Conservation (phyloP, 441 rosid genomes). For the Gossypium davidsonii region DNA sequence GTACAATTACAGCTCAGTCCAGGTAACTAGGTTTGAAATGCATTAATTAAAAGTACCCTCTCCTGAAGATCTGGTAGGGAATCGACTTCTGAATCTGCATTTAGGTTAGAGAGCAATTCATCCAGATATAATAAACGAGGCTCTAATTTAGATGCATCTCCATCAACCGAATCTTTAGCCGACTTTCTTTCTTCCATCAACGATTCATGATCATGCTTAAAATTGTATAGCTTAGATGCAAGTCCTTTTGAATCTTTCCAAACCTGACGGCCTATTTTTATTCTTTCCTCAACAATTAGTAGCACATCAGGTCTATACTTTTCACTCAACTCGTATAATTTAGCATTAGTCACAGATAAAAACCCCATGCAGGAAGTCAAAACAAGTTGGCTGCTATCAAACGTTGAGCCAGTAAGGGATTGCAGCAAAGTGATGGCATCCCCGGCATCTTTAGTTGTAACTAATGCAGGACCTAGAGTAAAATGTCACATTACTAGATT, state of each 20-base stretch:
- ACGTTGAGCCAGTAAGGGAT: constrained; percentile 64
- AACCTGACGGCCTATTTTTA: constrained; percentile 21
- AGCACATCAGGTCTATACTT: constrained; percentile 52
- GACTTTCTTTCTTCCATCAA: constrained; percentile 28
- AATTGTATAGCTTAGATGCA: constrained; percentile 57
- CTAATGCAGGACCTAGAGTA: constrained; percentile 55
- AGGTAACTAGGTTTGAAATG: not conserved
- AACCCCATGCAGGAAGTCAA: constrained; percentile 68
- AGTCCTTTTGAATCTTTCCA: constrained; percentile 41
- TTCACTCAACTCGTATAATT: constrained; percentile 49
- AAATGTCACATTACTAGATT: constrained; percentile 11
- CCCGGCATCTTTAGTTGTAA: constrained; percentile 63
- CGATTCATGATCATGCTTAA: constrained; percentile 40
- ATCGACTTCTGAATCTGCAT: constrained; percentile 31
- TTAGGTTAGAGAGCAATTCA: constrained; percentile 25
- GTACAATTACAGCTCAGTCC: not conserved
- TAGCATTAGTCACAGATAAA: constrained; percentile 49
- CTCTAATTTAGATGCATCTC: constrained; percentile 21
- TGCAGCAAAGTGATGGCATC: constrained; percentile 63
- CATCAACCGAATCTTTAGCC: constrained; percentile 23
- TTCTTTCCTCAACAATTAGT: constrained; percentile 32
- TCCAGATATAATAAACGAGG: constrained; percentile 27
- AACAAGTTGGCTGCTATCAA: constrained; percentile 75
- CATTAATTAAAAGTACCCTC: constrained; percentile 34
- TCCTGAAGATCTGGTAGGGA: constrained; percentile 63